A percentile compares a stretch with the other conserved stretches of the same genome.
Conservation (phyloP, 805 yeast genomes). For the Sungouiozyma ichnusensis region DNA sequence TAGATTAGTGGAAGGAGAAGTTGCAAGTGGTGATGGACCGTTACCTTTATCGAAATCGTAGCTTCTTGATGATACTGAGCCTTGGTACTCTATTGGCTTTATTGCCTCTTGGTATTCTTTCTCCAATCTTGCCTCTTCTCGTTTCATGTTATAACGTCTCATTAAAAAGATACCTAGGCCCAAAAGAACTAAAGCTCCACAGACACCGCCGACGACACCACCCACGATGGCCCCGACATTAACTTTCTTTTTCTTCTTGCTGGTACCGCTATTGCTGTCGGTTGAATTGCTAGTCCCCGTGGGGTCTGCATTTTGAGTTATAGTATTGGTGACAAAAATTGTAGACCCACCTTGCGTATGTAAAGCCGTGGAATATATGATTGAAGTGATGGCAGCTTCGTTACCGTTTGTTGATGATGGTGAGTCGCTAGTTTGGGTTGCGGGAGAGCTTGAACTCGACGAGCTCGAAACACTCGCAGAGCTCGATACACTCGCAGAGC, state of each 20-base stretch:
- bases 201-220: slow-evolving; percentile 49
- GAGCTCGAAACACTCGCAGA: background rate
- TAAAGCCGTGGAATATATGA: slow-evolving; percentile 16
- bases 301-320: slow-evolving; percentile 13
- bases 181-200: slow-evolving; percentile 34
- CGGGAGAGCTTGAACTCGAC: slow-evolving; percentile 1
- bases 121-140: slow-evolving; percentile 42
- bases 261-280: slow-evolving; percentile 1
- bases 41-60: slow-evolving; percentile 4
- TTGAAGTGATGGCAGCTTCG: slow-evolving; percentile 8
- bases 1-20: background rate
- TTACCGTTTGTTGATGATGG: slow-evolving; percentile 10
- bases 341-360: slow-evolving; percentile 26
- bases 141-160: slow-evolving; percentile 29
- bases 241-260: slow-evolving; percentile 12
- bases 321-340: slow-evolving; percentile 19
- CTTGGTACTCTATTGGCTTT: slow-evolving; percentile 32
- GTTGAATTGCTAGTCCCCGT: slow-evolving; percentile 7
- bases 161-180: slow-evolving; percentile 13
- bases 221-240: slow-evolving; percentile 52
- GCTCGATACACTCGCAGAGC: slow-evolving; percentile 1
- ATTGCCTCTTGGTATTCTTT: slow-evolving; percentile 49
- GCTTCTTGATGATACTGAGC: slow-evolving; percentile 6
- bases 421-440: slow-evolving; percentile 11
- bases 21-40: background rate